These are phyloP conservation scores for Volvox reticuliferus DNA, from an alignment of 139 green algal species.

Conservation along the genomic window DNA sequence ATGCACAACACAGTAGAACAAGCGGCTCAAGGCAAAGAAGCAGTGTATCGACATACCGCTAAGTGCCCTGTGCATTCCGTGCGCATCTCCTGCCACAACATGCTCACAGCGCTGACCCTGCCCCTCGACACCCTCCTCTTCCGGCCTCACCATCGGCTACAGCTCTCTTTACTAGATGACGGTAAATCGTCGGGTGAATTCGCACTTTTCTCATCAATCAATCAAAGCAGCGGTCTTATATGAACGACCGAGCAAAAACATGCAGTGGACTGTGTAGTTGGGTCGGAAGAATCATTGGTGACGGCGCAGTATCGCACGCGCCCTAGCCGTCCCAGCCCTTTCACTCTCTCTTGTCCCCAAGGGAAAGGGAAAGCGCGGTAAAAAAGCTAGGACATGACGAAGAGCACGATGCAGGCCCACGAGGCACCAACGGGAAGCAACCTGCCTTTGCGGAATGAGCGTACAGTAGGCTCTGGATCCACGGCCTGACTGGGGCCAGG, in stretches of 20 bases:
- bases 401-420: no score
- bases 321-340: not conserved
- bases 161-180: not conserved
- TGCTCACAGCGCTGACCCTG: no score
- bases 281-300: slow-evolving; percentile 10
- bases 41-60: no score
- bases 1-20: no score
- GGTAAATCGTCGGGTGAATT: slow-evolving; percentile 1
- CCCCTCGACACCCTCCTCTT: no score
- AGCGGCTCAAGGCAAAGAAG: no score
- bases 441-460: not conserved
- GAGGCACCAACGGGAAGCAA: slow-evolving; percentile 7
- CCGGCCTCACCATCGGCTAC: no score
- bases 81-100: no score
- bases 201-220: slow-evolving; percentile 21
- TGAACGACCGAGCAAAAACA: not conserved
- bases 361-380: no score
- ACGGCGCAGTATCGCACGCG: not conserved
- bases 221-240: slow-evolving; percentile 14
- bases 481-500: not conserved
- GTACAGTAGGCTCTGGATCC: not conserved
- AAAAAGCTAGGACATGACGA: no score
- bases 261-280: not conserved
- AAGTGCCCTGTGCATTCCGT: no score
- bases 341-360: no score